Base-by-base conservation (phyloP, 1,284 basidiomycete species). In the Ceratobasidium sp. region DNA sequence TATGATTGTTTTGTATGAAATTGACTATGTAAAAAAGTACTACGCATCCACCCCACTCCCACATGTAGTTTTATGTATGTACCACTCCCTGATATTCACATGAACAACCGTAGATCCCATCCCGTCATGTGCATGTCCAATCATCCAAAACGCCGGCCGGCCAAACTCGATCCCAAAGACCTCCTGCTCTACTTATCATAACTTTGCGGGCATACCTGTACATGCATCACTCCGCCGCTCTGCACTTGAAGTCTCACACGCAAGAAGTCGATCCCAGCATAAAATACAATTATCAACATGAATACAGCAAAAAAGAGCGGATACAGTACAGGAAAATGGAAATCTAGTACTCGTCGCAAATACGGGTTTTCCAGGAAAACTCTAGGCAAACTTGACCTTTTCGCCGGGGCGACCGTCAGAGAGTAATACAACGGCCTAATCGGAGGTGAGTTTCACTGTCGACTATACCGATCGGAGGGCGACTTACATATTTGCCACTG, bases 401-500 rank as follows among this genome's bases (percentile, higher is more conserved):
- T 92, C 90, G 45, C 90, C 91, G 52, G 93, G 92, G 71, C 91
- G 87, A 45, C 93, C 93, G 69, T 93, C 89, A 0, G 91, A 93
- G 31, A 95, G 79, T 1, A 95, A 84, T 15, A 96, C 90, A 68
- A 96, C 88, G 73, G 93, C 93, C 90, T 93, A 17, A 73, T 60
- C 50, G 17, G 49, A 45, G 25, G 29, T 25, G 49, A 71, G 45
- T 29, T 47, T 32, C 22, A 5, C 65, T 64, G 65, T 35, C 55
- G 72, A 70, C 27, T 49, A 65, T 54, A 70, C 34, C 31, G 31
- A 34, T 69, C 60, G 49, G 42, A 53, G 20, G 52, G 35, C 69
- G 8, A 84, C 89, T 80, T 77, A 93, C 92, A 77, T 95, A 96
- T 91, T 95, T 94, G 60, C 94, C 94, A 57, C 91, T 93, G 77